These are phyloP conservation scores for Amphibolis antarctica DNA, from an alignment of 106 monocot species.

Conservation along the genomic window DNA sequence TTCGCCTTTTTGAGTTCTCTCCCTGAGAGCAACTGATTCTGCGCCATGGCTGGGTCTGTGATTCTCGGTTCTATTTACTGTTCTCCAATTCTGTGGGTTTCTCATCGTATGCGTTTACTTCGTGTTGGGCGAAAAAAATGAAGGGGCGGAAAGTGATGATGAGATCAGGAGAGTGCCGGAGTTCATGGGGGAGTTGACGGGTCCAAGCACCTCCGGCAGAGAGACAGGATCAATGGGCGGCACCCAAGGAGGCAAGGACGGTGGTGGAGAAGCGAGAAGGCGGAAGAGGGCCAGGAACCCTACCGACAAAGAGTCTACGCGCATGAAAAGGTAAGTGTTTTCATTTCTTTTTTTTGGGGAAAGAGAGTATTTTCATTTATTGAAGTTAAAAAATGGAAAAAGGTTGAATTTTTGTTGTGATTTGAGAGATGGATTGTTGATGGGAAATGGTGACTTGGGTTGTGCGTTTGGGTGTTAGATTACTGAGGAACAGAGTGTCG, in stretches of 20 bases:
- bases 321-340: conserved; percentile 66
- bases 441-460: neutral
- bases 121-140: conserved; percentile 1
- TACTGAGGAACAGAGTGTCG: conserved; percentile 80
- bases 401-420: too few relatives aligned
- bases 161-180: conserved; percentile 71
- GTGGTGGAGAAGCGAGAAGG: conserved; percentile 22
- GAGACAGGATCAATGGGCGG: conserved; percentile 22
- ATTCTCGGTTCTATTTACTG: too few relatives aligned
- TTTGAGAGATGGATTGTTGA: neutral
- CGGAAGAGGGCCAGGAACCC: conserved; percentile 55
- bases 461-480: conserved; percentile 21
- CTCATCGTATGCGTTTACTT: neutral
- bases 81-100: too few relatives aligned
- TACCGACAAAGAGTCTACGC: conserved; percentile 79
- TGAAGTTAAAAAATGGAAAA: too few relatives aligned
- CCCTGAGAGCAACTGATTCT: too few relatives aligned
- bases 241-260: conserved; percentile 15
- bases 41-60: too few relatives aligned
- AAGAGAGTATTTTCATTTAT: too few relatives aligned
- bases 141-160: conserved; percentile 66
- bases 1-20: too few relatives aligned
- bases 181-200: conserved; percentile 32
- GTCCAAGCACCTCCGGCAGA: conserved; percentile 35
- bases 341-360: too few relatives aligned